Percentiles rank a stretch among this genome's conserved stretches.
Evolutionary conservation across 2,329 filamentous ascomycete genomes (phyloP).

Genomic region (Anthostomella pinea): DNA sequence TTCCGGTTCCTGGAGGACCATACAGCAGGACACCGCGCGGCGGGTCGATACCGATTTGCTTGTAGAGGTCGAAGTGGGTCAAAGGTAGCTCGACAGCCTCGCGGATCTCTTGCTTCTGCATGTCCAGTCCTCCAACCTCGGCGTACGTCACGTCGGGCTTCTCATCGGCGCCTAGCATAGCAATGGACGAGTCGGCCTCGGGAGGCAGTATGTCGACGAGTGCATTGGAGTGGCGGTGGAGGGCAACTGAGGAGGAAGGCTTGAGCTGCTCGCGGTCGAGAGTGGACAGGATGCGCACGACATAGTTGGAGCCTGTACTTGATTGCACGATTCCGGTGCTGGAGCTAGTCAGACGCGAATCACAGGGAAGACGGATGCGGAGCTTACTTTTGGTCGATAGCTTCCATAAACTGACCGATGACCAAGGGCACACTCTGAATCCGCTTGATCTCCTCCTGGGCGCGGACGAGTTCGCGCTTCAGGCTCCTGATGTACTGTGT

Average conservation of each 20-base stretch:
- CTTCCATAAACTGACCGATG: constrained; percentile 99
- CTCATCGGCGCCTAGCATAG: constrained; percentile 94
- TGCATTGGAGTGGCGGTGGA: constrained; percentile 97
- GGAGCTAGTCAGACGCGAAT: constrained; percentile 9
- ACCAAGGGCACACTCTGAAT: constrained; percentile 98
- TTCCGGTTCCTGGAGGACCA: constrained; percentile 86
- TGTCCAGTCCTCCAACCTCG: constrained; percentile 94
- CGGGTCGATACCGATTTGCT: constrained; percentile 98
- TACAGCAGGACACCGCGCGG: constrained; percentile 95
- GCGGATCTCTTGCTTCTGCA: constrained; percentile 99
- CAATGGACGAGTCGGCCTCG: constrained; percentile 97
- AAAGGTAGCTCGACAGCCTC: constrained; percentile 96
- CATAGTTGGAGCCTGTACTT: constrained; percentile 97
- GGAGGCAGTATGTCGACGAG: constrained; percentile 98
- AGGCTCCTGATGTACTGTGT: constrained; percentile 62
- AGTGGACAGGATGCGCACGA: constrained; percentile 95
- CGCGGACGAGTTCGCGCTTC: constrained; percentile 94
- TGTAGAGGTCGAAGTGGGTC: constrained; percentile 97
- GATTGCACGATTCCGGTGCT: constrained; percentile 98
- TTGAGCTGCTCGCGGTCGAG: constrained; percentile 98
- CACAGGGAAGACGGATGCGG: neutral
- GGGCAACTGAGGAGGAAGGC: constrained; percentile 93
- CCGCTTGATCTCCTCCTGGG: constrained; percentile 98
- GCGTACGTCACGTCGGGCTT: constrained; percentile 98
- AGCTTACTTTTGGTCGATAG: constrained; percentile 94